Conservation (phyloP, 805 yeast genomes). For the Grigorovia yakushimaensis region DNA sequence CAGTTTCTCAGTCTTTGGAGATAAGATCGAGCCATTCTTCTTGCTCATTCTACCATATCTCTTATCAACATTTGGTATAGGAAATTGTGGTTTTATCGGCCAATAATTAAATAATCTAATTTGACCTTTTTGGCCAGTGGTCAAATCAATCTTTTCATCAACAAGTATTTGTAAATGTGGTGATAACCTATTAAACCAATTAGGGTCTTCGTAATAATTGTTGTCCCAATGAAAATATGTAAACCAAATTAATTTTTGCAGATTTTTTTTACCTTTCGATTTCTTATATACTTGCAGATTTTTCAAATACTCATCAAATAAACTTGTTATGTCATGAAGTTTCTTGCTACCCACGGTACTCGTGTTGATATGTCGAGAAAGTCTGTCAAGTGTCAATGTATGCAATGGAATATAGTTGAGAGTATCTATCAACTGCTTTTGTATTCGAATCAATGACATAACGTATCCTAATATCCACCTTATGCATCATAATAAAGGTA, state of each 20-base stretch:
- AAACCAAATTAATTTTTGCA: background rate
- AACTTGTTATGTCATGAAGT: background rate
- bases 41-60: too few species aligned
- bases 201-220: background rate
- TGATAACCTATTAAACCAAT: background rate
- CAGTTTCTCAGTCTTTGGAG: too few species aligned
- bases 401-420: background rate
- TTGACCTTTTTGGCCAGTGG: background rate
- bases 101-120: slow-evolving; percentile 1
- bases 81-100: slow-evolving; percentile 4
- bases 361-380: background rate
- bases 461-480: background rate
- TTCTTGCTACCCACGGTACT: background rate
- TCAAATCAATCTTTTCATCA: background rate
- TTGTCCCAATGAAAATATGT: slow-evolving; percentile 5
- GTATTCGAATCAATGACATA: background rate
- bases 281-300: background rate
- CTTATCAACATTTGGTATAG: background rate
- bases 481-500: too few species aligned
- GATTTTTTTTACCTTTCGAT: background rate
- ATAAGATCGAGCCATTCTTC: too few species aligned
- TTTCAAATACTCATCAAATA: background rate
- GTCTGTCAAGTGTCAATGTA: background rate
- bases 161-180: slow-evolving; percentile 5
- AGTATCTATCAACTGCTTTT: background rate